These are phyloP conservation scores for Staphylotrichum tortipilum DNA, from an alignment of 495 filamentous ascomycete species.

Conservation along the genomic window DNA sequence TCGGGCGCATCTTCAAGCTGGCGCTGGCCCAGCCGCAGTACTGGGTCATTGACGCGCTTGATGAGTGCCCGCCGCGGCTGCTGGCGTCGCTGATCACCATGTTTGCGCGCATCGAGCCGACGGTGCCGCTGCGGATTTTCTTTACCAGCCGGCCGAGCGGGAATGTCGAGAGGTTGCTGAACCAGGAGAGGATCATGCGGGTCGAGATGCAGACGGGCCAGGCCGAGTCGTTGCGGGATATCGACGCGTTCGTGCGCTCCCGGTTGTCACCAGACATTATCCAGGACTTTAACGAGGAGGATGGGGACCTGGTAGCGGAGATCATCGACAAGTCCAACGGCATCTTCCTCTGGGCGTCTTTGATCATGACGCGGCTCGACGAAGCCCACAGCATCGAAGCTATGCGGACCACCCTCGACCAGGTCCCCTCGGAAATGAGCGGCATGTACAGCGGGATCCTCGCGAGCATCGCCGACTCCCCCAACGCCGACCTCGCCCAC, in stretches of 20 bases:
- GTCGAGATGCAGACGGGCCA: conserved; percentile 14
- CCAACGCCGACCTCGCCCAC: conserved; percentile 13
- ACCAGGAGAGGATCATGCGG: neutral
- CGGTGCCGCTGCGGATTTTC: conserved; percentile 24
- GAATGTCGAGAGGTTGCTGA: conserved; percentile 5
- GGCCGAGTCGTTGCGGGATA: conserved; percentile 12
- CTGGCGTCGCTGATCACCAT: conserved; percentile 20
- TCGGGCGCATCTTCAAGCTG: conserved; percentile 18
- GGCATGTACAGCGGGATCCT: conserved; percentile 17
- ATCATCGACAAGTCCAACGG: conserved; percentile 12
- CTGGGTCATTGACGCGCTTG: conserved; percentile 23
- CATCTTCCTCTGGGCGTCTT: conserved; percentile 15
- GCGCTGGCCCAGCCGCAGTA: conserved; percentile 11
- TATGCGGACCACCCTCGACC: conserved; percentile 12
- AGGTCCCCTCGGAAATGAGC: conserved; percentile 18
- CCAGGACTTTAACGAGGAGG: conserved; percentile 1
- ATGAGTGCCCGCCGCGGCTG: conserved; percentile 11
- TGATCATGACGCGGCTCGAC: conserved; percentile 8
- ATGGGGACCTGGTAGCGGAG: neutral
- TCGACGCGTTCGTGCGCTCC: conserved; percentile 5
- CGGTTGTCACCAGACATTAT: conserved; percentile 8
- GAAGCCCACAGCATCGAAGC: conserved; percentile 13
- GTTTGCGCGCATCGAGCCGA: conserved; percentile 16
- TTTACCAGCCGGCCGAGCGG: conserved; percentile 24
- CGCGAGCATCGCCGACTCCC: conserved; percentile 4